These are phyloP conservation scores for Fragosphaeria purpurea DNA, from an alignment of 2,329 filamentous ascomycete species.

Conservation along the genomic window DNA sequence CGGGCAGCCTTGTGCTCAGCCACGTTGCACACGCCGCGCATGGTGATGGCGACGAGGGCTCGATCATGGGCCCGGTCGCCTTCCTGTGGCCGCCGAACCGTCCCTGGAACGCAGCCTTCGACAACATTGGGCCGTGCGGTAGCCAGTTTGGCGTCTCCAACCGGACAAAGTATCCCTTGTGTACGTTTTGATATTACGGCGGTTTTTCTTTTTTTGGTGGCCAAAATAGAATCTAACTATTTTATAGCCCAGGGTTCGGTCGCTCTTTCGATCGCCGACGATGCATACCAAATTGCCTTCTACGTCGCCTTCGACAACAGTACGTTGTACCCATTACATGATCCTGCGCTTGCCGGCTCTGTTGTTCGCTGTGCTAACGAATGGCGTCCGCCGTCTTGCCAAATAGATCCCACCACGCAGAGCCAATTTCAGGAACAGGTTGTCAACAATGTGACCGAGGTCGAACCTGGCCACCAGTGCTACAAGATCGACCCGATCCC, in stretches of 20 bases:
- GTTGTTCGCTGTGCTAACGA: not conserved
- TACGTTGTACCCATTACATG: slow-evolving; percentile 11
- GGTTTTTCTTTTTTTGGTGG: no score
- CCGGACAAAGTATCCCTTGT: slow-evolving; percentile 40
- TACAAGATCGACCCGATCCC: slow-evolving; percentile 22
- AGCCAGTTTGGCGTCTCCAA: slow-evolving; percentile 32
- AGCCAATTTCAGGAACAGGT: slow-evolving; percentile 22
- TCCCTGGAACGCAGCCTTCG: slow-evolving; percentile 35
- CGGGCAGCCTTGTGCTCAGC: not conserved
- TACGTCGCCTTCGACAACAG: slow-evolving; percentile 25
- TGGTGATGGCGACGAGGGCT: slow-evolving; percentile 20
- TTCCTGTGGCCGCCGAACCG: slow-evolving; percentile 46
- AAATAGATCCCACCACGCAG: slow-evolving; percentile 20
- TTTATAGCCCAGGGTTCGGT: slow-evolving; percentile 9
- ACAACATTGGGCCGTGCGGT: slow-evolving; percentile 43
- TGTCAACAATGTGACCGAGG: slow-evolving; percentile 19
- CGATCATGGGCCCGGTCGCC: slow-evolving; percentile 41
- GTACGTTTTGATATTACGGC: slow-evolving; percentile 17
- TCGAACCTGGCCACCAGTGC: slow-evolving; percentile 28
- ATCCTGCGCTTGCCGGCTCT: no score
- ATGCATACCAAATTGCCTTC: slow-evolving; percentile 14
- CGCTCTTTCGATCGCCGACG: slow-evolving; percentile 12
- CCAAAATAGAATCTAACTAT: no score
- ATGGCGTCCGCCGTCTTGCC: not conserved
- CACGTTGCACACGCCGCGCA: slow-evolving; percentile 7